phyloP scores from a whole-genome alignment of 768 basidiomycete species.

The Mycena chlorophos region DNA sequence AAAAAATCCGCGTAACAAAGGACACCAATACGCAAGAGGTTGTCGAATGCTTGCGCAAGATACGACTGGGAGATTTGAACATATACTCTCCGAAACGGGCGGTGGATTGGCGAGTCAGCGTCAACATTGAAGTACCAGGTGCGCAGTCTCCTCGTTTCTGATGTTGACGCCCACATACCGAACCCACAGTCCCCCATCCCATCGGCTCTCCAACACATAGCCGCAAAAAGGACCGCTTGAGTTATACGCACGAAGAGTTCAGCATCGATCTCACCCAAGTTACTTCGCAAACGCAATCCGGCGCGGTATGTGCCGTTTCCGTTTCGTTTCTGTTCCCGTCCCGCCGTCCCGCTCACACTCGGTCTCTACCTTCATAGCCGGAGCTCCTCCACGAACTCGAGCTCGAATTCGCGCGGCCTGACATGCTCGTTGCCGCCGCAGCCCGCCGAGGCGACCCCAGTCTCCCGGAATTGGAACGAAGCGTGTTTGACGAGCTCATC shows the following conservation, averaged over 20 bases:
- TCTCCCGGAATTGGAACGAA: slow-evolving; percentile 61
- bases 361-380: slow-evolving; percentile 37
- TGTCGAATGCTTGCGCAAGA: slow-evolving; percentile 72
- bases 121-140: slow-evolving; percentile 91
- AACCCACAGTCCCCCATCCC: slow-evolving; percentile 59
- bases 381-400: slow-evolving; percentile 85
- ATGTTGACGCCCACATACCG: neutral
- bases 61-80: slow-evolving; percentile 84
- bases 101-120: slow-evolving; percentile 92
- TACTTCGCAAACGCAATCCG: slow-evolving; percentile 53
- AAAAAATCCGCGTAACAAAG: slow-evolving; percentile 81
- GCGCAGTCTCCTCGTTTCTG: slow-evolving; percentile 24
- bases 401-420: slow-evolving; percentile 77
- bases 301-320: slow-evolving; percentile 32
- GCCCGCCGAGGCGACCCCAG: slow-evolving; percentile 60
- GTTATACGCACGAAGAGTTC: slow-evolving; percentile 93
- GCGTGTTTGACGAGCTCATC: slow-evolving; percentile 87
- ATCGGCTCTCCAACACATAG: slow-evolving; percentile 59
- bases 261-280: slow-evolving; percentile 94
- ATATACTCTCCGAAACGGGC: slow-evolving; percentile 77
- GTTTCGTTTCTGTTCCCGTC: too few species aligned
- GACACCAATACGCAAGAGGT: slow-evolving; percentile 72
- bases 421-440: slow-evolving; percentile 67
- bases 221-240: slow-evolving; percentile 85
- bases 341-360: neutral